Evolutionary conservation across 2,329 filamentous ascomycete species (phyloP).

Genomic region (Passalora sequoiae): DNA sequence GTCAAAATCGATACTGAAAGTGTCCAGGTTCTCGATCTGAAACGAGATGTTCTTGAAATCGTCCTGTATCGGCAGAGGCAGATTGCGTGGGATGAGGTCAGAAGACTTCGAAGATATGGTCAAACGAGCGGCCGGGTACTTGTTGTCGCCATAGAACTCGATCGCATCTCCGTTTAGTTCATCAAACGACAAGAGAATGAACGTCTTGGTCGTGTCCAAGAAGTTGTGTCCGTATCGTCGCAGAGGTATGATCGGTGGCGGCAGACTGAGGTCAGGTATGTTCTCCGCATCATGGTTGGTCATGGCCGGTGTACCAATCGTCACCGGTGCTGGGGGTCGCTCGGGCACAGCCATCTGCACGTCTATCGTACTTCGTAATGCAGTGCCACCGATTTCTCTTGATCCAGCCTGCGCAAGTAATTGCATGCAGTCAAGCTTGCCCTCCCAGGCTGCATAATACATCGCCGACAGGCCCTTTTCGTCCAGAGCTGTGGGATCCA

Average conservation of each 20-base stretch:
- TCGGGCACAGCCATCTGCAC: slow-evolving; percentile 34
- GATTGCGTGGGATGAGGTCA: slow-evolving; percentile 91
- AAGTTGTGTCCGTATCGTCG: slow-evolving; percentile 97
- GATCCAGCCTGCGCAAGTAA: slow-evolving; percentile 59
- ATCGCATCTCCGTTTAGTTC: slow-evolving; percentile 68
- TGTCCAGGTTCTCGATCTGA: slow-evolving; percentile 88
- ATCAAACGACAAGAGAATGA: slow-evolving; percentile 87
- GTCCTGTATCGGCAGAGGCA: slow-evolving; percentile 92
- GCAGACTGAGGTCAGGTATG: slow-evolving; percentile 85
- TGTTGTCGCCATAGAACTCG: slow-evolving; percentile 93
- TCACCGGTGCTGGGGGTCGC: slow-evolving; percentile 53
- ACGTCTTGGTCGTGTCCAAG: slow-evolving; percentile 85
- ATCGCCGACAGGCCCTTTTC: slow-evolving; percentile 91
- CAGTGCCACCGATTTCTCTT: slow-evolving; percentile 2
- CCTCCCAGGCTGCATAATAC: slow-evolving; percentile 99
- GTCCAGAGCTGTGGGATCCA: slow-evolving; percentile 73
- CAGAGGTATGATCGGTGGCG: slow-evolving; percentile 91
- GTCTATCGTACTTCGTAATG: slow-evolving; percentile 17
- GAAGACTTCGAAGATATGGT: slow-evolving; percentile 96
- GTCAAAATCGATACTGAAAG: slow-evolving; percentile 93
- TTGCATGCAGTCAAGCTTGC: slow-evolving; percentile 89
- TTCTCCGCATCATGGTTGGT: slow-evolving; percentile 64
- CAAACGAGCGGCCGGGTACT: slow-evolving; percentile 88
- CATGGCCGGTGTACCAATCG: slow-evolving; percentile 21
- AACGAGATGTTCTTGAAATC: slow-evolving; percentile 91